Conservation (phyloP, 75 land plant species). For the Adiantum capillusveneris region DNA sequence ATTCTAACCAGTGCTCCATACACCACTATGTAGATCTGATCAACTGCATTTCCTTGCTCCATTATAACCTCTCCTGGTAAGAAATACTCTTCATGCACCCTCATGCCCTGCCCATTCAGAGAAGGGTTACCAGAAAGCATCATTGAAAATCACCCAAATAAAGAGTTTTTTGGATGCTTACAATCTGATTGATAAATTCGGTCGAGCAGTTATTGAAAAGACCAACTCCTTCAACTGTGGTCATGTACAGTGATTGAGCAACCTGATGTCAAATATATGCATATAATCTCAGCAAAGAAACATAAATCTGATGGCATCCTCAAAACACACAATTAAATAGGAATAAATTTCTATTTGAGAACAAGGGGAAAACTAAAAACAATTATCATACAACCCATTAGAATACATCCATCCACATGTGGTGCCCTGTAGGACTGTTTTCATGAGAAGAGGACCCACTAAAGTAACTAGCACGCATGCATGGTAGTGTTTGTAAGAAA, state of each 20-base stretch:
- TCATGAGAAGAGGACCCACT: too few relatives aligned
- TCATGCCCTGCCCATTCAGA: constrained; percentile 41
- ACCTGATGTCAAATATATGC: constrained; percentile 44
- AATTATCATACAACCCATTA: too few relatives aligned
- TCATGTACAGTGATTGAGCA: constrained; percentile 46
- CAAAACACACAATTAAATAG: too few relatives aligned
- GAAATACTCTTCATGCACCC: constrained; percentile 56
- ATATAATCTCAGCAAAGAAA: neutral
- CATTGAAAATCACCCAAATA: neutral
- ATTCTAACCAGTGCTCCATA: constrained; percentile 23
- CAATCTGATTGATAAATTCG: constrained; percentile 76
- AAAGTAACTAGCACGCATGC: too few relatives aligned
- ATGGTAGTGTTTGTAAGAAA: too few relatives aligned
- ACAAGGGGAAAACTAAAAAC: too few relatives aligned
- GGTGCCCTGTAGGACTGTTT: too few relatives aligned
- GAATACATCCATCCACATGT: too few relatives aligned
- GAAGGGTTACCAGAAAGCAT: neutral
- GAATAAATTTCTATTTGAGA: too few relatives aligned
- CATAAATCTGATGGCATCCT: too few relatives aligned
- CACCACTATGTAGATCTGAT: constrained; percentile 18
- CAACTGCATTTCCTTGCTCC: constrained; percentile 28
- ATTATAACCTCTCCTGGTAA: constrained; percentile 27
- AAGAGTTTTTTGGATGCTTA: constrained; percentile 25
- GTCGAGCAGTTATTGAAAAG: constrained; percentile 66
- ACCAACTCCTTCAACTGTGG: constrained; percentile 38